Conservation (phyloP, 2,329 filamentous ascomycete genomes). For the Epichloe brachyelytri region DNA sequence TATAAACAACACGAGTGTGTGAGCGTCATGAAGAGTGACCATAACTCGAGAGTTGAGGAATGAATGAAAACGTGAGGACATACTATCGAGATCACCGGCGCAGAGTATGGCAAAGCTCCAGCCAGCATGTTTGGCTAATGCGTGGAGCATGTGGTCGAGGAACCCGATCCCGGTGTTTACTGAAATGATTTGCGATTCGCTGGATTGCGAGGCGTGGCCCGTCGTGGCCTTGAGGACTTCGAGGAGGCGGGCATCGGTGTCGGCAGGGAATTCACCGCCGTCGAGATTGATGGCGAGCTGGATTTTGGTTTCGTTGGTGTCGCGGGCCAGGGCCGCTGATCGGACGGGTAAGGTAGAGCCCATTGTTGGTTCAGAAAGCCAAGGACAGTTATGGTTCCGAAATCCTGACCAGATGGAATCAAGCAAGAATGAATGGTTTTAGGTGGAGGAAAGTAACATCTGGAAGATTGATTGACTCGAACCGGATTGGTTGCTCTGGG, state of each 20-base stretch:
- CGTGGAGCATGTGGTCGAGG: conserved; percentile 97
- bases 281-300: conserved; percentile 86
- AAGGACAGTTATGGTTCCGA: too few species aligned
- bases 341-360: conserved; percentile 30
- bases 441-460: too few species aligned
- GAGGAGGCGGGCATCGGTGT: conserved; percentile 44
- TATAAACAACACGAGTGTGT: conserved; percentile 18
- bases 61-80: conserved; percentile 18
- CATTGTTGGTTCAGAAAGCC: conserved; percentile 9
- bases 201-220: conserved; percentile 72
- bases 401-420: too few species aligned
- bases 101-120: conserved; percentile 81
- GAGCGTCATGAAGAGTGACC: too few species aligned
- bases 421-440: too few species aligned
- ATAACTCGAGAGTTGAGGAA: neutral
- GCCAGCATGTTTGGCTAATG: conserved; percentile 86
- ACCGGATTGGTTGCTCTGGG: too few species aligned
- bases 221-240: conserved; percentile 36
- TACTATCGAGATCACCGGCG: conserved; percentile 83
- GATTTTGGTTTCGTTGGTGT: conserved; percentile 98
- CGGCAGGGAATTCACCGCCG: conserved; percentile 63
- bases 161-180: conserved; percentile 94
- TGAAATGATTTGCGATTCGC: conserved; percentile 72
- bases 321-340: conserved; percentile 67
- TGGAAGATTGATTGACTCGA: too few species aligned